These are phyloP conservation scores for Beauveria brongniartii DNA, from an alignment of 2,329 filamentous ascomycete species.

Conservation along the genomic window DNA sequence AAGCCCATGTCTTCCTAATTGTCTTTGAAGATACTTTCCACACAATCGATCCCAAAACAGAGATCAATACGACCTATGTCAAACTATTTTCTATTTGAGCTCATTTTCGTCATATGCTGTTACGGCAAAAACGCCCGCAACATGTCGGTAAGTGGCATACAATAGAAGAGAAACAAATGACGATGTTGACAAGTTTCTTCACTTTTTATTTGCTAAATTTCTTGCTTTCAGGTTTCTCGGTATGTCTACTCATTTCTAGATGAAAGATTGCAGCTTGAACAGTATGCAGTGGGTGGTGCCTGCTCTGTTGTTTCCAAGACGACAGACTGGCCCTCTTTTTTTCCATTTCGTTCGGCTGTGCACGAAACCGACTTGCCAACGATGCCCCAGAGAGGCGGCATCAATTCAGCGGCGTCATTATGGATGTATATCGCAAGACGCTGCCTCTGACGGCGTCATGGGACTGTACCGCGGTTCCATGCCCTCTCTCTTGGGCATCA, in stretches of 20 bases:
- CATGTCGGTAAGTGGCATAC: background rate
- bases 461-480: slow-evolving; percentile 99
- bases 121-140: background rate
- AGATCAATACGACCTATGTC: background rate
- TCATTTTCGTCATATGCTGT: background rate
- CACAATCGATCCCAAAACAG: background rate
- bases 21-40: background rate
- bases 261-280: slow-evolving; percentile 11
- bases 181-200: background rate
- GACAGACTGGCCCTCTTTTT: slow-evolving; percentile 97
- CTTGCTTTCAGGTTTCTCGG: background rate
- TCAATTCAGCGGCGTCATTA: slow-evolving; percentile 97
- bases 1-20: background rate
- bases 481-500: slow-evolving; percentile 96
- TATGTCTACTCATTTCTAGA: background rate
- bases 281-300: slow-evolving; percentile 86
- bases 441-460: slow-evolving; percentile 96
- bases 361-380: slow-evolving; percentile 99
- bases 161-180: background rate
- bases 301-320: slow-evolving; percentile 99
- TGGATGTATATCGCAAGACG: slow-evolving; percentile 99
- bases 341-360: slow-evolving; percentile 99
- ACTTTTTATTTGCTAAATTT: background rate
- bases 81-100: background rate
- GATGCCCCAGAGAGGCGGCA: slow-evolving; percentile 95